Percentiles rank a stretch among this genome's conserved stretches.
These are phyloP conservation scores for Starmerella cellae DNA, from an alignment of 805 yeast genomes.

Conservation along the genomic window DNA sequence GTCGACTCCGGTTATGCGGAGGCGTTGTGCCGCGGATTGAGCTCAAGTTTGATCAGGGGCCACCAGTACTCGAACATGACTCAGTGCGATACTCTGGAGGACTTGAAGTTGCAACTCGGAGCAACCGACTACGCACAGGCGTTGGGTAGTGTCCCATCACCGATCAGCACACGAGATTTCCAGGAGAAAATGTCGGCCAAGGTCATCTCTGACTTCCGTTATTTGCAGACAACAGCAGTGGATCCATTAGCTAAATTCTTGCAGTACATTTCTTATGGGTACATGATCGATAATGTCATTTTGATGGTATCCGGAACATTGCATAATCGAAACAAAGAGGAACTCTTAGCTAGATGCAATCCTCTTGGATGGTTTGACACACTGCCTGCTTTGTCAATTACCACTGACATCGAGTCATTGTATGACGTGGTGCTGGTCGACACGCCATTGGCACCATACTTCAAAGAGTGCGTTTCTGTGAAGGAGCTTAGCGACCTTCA, in stretches of 20 bases:
- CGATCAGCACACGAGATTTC: constrained; percentile 75
- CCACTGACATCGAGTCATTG: constrained; percentile 86
- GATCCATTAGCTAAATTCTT: constrained; percentile 69
- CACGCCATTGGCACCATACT: constrained; percentile 95
- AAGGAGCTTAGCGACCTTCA: constrained; percentile 90
- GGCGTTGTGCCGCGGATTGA: constrained; percentile 89
- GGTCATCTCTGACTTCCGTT: constrained; percentile 71
- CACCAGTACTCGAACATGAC: constrained; percentile 84
- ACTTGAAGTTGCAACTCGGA: constrained; percentile 80
- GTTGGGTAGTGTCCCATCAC: constrained; percentile 64
- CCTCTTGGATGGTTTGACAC: constrained; percentile 99
- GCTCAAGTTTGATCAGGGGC: constrained; percentile 61
- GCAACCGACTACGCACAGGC: constrained; percentile 94
- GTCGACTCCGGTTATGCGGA: constrained; percentile 82
- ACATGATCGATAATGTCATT: constrained; percentile 96
- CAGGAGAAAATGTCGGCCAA: constrained; percentile 66
- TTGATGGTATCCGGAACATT: constrained; percentile 93
- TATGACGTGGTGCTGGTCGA: constrained; percentile 87
- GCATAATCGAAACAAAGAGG: constrained; percentile 83
- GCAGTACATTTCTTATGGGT: constrained; percentile 88
- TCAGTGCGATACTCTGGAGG: constrained; percentile 92
- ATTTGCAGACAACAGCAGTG: constrained; percentile 69
- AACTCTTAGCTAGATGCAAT: constrained; percentile 80
- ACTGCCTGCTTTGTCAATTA: constrained; percentile 84
- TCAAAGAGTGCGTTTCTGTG: constrained; percentile 63